These are phyloP conservation scores for Massarina eburnea DNA, from an alignment of 2,329 filamentous ascomycete species.

Conservation along the genomic window DNA sequence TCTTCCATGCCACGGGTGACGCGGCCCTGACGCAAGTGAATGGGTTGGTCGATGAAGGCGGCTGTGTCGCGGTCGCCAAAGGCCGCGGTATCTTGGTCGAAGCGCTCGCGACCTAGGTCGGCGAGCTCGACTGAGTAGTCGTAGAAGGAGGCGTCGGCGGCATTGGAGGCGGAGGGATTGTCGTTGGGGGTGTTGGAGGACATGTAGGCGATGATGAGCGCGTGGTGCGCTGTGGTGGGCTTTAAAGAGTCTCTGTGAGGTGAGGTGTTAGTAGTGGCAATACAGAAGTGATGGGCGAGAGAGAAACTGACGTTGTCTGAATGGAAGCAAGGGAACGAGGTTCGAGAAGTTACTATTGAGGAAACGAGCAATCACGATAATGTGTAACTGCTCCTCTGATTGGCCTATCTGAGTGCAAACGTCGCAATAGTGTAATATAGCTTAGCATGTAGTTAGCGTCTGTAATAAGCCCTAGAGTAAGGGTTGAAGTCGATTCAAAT, in stretches of 20 bases:
- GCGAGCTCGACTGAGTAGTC: slow-evolving; percentile 21
- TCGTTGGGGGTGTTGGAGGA: background rate
- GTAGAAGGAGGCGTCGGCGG: slow-evolving; percentile 11
- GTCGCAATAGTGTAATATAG: too few species aligned
- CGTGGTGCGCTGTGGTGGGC: background rate
- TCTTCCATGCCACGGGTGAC: slow-evolving; percentile 28
- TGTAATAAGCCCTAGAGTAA: too few species aligned
- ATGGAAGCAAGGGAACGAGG: too few species aligned
- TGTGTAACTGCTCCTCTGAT: too few species aligned
- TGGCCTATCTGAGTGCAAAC: too few species aligned
- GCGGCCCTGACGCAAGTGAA: slow-evolving; percentile 22
- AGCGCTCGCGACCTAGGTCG: slow-evolving; percentile 33
- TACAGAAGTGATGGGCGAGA: too few species aligned
- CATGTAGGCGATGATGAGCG: background rate
- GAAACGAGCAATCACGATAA: too few species aligned
- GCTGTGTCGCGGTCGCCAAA: slow-evolving; percentile 30
- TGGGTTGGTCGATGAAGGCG: slow-evolving; percentile 13
- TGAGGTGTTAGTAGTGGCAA: too few species aligned
- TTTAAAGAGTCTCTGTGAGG: background rate
- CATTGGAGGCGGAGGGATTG: background rate
- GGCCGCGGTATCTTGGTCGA: slow-evolving; percentile 34
- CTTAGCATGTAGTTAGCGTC: too few species aligned
- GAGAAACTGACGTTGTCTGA: too few species aligned
- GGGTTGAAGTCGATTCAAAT: too few species aligned
- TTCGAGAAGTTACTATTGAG: too few species aligned